These are phyloP conservation scores for Scheffersomyces spartinae DNA, from an alignment of 805 yeast genomes.

Conservation along the genomic window DNA sequence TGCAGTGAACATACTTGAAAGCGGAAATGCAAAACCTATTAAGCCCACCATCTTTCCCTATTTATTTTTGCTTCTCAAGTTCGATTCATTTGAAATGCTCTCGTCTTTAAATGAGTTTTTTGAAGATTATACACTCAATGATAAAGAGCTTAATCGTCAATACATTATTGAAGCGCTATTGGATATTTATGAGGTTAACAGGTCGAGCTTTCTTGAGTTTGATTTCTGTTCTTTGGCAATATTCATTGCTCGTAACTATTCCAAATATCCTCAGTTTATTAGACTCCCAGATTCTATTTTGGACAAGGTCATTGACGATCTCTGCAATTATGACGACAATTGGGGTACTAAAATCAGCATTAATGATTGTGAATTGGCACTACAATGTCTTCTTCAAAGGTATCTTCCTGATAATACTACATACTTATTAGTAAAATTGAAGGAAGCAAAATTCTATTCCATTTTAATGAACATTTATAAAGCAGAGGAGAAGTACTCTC, in stretches of 20 bases:
- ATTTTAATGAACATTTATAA: slow-evolving; percentile 50
- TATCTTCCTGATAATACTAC: slow-evolving; percentile 49
- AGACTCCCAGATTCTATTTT: slow-evolving; percentile 53
- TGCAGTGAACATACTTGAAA: too few relatives aligned
- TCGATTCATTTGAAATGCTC: slow-evolving; percentile 48
- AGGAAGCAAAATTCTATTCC: slow-evolving; percentile 41
- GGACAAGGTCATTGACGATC: slow-evolving; percentile 32
- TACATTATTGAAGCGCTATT: slow-evolving; percentile 63
- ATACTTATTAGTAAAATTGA: slow-evolving; percentile 37
- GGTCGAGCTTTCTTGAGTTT: slow-evolving; percentile 12
- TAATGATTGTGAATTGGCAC: slow-evolving; percentile 63
- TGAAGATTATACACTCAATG: slow-evolving; percentile 70
- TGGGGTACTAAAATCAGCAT: slow-evolving; percentile 12
- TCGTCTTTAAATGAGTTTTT: slow-evolving; percentile 69
- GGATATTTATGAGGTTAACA: slow-evolving; percentile 37
- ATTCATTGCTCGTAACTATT: slow-evolving; percentile 69
- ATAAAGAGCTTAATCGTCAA: slow-evolving; percentile 58
- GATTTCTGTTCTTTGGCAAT: slow-evolving; percentile 37
- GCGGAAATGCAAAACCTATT: slow-evolving; percentile 2
- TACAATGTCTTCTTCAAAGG: slow-evolving; percentile 57
- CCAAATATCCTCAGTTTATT: slow-evolving; percentile 79
- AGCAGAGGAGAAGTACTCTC: slow-evolving; percentile 38
- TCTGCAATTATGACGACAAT: slow-evolving; percentile 32
- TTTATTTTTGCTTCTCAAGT: slow-evolving; percentile 42
- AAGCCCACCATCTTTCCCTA: slow-evolving; percentile 80